Conservation (phyloP, 1,284 basidiomycete species). For the Anthracocystis panici-leucophaei region DNA sequence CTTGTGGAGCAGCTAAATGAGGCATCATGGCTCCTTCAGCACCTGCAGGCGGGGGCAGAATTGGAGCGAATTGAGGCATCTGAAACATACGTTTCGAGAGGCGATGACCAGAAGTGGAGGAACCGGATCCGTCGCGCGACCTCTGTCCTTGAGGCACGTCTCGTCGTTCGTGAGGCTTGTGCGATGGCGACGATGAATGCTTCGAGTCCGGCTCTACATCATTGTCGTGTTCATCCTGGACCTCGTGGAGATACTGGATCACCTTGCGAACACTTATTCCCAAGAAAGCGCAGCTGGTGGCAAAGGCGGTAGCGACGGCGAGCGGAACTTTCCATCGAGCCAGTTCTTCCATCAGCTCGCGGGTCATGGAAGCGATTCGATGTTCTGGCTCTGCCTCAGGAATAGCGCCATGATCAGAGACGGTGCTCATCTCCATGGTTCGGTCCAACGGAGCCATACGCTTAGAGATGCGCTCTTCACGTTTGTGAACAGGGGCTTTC, state of each 20-base stretch:
- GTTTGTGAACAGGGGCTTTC: too few relatives aligned
- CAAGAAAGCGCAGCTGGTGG: neutral
- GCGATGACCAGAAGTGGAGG: neutral
- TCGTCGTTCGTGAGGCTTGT: neutral
- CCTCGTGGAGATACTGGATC: neutral
- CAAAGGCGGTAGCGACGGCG: neutral
- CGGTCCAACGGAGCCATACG: neutral
- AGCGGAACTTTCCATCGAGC: too few relatives aligned
- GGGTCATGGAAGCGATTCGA: neutral
- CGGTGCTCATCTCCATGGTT: neutral
- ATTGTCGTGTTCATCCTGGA: neutral
- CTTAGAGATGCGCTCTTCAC: neutral
- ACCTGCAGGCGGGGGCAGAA: too few relatives aligned
- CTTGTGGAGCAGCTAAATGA: neutral
- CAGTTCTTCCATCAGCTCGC: neutral
- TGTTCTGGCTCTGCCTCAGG: neutral
- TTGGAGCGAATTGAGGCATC: neutral
- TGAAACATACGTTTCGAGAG: conserved; percentile 10
- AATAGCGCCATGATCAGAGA: neutral
- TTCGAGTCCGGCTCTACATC: neutral
- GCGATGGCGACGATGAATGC: neutral
- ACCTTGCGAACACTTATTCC: neutral
- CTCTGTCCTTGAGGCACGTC: neutral
- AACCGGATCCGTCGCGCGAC: neutral
- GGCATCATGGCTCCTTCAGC: neutral